These are phyloP conservation scores for Trichoderma guizhouense DNA, from an alignment of 2,329 filamentous ascomycete genomes.

Conservation along the genomic window DNA sequence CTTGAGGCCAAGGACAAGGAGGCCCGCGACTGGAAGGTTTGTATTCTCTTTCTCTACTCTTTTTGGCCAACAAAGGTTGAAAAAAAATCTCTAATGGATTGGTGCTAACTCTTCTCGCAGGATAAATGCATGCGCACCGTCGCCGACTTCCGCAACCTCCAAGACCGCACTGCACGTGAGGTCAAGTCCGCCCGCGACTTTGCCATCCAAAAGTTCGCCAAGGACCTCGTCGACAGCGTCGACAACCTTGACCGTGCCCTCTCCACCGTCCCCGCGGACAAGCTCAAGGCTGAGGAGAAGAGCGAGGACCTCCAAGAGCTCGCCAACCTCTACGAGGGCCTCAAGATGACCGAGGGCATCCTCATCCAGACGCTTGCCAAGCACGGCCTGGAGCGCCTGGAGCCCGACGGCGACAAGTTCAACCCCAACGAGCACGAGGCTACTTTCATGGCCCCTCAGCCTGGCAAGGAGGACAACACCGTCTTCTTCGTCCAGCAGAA, in stretches of 20 bases:
- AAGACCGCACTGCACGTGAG: conserved; percentile 89
- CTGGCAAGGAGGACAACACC: conserved; percentile 82
- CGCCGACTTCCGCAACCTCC: conserved; percentile 96
- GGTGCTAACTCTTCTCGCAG: conserved; percentile 43
- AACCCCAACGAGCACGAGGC: conserved; percentile 97
- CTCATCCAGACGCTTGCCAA: conserved; percentile 86
- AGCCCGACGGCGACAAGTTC: conserved; percentile 82
- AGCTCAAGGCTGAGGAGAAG: conserved; percentile 55
- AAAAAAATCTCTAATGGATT: background rate
- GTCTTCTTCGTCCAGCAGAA: conserved; percentile 94
- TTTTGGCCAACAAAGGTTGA: background rate
- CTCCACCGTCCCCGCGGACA: conserved; percentile 69
- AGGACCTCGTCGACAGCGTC: conserved; percentile 90
- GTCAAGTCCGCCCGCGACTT: conserved; percentile 85
- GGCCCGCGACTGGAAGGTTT: conserved; percentile 77
- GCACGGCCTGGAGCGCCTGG: conserved; percentile 88
- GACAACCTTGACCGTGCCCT: conserved; percentile 97
- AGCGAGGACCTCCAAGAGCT: conserved; percentile 66
- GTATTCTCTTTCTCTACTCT: conserved; percentile 24
- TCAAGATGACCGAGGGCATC: conserved; percentile 93
- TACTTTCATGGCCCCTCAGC: conserved; percentile 86
- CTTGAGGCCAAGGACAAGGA: conserved; percentile 52
- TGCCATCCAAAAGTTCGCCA: conserved; percentile 91
- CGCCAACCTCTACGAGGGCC: conserved; percentile 74
- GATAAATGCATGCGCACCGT: conserved; percentile 92